These are phyloP conservation scores for Sicyos edulis DNA, from an alignment of 306 rosid species.

Conservation along the genomic window DNA sequence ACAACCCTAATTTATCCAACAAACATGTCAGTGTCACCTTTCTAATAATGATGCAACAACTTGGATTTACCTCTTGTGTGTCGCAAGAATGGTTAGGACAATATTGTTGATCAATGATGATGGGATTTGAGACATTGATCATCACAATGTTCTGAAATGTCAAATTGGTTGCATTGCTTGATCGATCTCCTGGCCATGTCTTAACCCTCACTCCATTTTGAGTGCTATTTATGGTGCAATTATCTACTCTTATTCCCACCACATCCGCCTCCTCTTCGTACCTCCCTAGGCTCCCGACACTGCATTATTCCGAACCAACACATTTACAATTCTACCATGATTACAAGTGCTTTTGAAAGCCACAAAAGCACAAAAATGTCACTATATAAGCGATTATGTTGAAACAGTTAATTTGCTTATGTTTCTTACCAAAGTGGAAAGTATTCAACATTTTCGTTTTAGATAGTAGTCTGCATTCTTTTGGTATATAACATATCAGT, in stretches of 20 bases:
- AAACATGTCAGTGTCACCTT: background rate
- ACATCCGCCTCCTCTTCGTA: slow-evolving; percentile 15
- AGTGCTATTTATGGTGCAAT: slow-evolving; percentile 29
- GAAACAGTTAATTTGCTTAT: too few relatives aligned
- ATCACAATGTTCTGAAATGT: slow-evolving; percentile 32
- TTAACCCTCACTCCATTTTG: slow-evolving; percentile 39
- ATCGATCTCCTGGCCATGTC: slow-evolving; percentile 33
- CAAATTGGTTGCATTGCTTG: slow-evolving; percentile 22
- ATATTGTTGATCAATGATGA: slow-evolving; percentile 43
- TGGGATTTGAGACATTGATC: slow-evolving; percentile 31
- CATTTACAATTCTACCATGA: background rate
- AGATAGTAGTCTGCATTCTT: too few relatives aligned
- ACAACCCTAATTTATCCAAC: background rate
- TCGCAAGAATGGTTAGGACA: slow-evolving; percentile 21
- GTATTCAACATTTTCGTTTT: too few relatives aligned
- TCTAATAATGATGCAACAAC: background rate
- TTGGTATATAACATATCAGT: too few relatives aligned
- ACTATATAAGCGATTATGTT: background rate
- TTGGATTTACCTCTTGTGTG: background rate
- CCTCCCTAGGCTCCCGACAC: slow-evolving; percentile 19
- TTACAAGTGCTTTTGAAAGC: background rate
- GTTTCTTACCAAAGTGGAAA: too few relatives aligned
- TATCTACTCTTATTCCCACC: slow-evolving; percentile 19
- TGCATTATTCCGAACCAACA: background rate
- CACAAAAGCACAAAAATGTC: too few relatives aligned